These are phyloP conservation scores for Smallanthus sonchifolius DNA, from an alignment of 129 eudicot genomes.

Conservation along the genomic window DNA sequence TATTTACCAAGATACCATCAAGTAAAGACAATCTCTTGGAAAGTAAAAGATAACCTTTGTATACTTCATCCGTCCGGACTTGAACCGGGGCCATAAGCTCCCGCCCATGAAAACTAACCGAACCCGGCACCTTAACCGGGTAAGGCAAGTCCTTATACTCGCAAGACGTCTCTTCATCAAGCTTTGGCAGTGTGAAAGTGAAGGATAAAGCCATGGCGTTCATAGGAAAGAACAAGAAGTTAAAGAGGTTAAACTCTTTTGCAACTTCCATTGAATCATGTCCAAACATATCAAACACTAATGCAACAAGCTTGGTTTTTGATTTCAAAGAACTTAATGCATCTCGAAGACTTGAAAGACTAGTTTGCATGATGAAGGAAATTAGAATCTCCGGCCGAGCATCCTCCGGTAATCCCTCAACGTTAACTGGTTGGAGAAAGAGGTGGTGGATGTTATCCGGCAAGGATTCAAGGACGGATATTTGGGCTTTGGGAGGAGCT, in stretches of 20 bases:
- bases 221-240: constrained; percentile 35
- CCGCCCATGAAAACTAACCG: constrained; percentile 38
- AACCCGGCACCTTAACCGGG: constrained; percentile 41
- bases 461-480: constrained; percentile 23
- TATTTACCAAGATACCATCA: constrained; percentile 47
- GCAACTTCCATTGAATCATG: constrained; percentile 36
- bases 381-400: constrained; percentile 24
- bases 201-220: constrained; percentile 40
- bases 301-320: constrained; percentile 18
- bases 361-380: constrained; percentile 16
- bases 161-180: constrained; percentile 35
- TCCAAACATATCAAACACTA: constrained; percentile 48
- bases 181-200: constrained; percentile 29
- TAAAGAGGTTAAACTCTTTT: constrained; percentile 26
- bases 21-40: constrained; percentile 27
- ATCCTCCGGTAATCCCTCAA: constrained; percentile 13
- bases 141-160: constrained; percentile 42
- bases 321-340: constrained; percentile 26
- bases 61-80: constrained; percentile 37
- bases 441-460: constrained; percentile 27
- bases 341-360: constrained; percentile 29
- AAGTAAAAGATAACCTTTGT: constrained; percentile 35
- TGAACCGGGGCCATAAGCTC: constrained; percentile 50
- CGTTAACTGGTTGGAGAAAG: constrained; percentile 32
- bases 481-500: constrained; percentile 36